Evolutionary conservation across 2,329 filamentous ascomycete species (phyloP), one percentile per base, ranked within the genome.

Genomic region (Stachybotrys echinatus): DNA sequence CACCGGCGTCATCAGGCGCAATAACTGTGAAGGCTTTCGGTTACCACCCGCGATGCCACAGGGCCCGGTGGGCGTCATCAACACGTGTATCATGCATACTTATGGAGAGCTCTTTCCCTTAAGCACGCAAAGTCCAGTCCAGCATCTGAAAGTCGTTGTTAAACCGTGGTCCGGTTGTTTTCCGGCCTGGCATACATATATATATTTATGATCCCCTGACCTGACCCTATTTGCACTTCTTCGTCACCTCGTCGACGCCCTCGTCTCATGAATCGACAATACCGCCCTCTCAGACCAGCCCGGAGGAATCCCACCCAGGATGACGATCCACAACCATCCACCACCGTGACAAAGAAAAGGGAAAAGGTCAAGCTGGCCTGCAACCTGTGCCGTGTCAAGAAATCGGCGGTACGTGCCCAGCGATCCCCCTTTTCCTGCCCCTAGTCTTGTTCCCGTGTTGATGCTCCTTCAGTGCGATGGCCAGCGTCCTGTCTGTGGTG

Each of bases 291-390:
- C n/a, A 10, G 38, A 18, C 38, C 38, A 20, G 38, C 38, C 8
- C 38, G 19, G 38, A 18, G 17, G n/a, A 14, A 8, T 10, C 17
- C 38, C 38, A 18, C 3, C n/a, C 10, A 40, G 8, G 38, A 40
- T 40, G 38, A 40, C 19, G 17, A 18, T 3, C 38, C 19, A 10
- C 38, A 40, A n/a, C 18, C 23, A 34, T 14, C 40, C 44, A 12
- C n/a, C 23, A 42, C 17, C 10, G 27, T 39, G 10, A 47, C 39
- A 17, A 38, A 48, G 19, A 51, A 52, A 38, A 43, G 52, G 19
- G 21, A 31, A 14, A 48, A 54, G 31, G 52, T 54, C 22, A 54
- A 54, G 44, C 23, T 48, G 2, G 52, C 52, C 12, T 54, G 52
- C 45, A 50, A 54, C 27, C 27, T 42, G 5, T 54, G 52, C 22